Evolutionary conservation across 257 asterid species (phyloP).

Genomic region (Solanum appendiculatum): DNA sequence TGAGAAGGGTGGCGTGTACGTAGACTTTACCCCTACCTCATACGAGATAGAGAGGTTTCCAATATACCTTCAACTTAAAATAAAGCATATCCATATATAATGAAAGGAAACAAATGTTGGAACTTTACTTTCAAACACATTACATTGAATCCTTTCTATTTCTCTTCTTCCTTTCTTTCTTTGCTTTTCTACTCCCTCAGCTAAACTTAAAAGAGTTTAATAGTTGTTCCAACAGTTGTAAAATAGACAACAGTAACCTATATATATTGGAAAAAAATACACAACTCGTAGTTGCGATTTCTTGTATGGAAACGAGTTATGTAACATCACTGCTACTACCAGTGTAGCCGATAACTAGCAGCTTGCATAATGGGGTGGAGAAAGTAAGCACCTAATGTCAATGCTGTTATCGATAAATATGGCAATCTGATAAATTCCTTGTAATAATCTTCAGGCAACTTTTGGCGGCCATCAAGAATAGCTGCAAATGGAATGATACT

Average conservation of each 20-base stretch:
- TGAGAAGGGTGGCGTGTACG: neutral
- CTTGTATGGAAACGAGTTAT: neutral
- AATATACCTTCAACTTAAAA: no score
- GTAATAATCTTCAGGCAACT: slow-evolving; percentile 67
- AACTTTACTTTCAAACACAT: neutral
- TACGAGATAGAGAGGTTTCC: no score
- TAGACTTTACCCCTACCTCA: neutral
- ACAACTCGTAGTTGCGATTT: neutral
- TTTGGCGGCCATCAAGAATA: slow-evolving; percentile 83
- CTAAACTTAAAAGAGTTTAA: neutral
- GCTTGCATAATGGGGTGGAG: slow-evolving; percentile 94
- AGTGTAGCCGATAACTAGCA: slow-evolving; percentile 77
- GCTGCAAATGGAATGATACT: slow-evolving; percentile 91
- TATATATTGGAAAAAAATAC: neutral
- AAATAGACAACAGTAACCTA: neutral
- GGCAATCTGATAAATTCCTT: slow-evolving; percentile 86
- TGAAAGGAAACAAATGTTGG: neutral
- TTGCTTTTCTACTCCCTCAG: neutral
- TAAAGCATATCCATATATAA: neutral
- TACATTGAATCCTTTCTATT: neutral
- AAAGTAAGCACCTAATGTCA: slow-evolving; percentile 76
- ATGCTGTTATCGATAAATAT: slow-evolving; percentile 50
- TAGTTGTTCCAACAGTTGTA: neutral
- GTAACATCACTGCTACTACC: slow-evolving; percentile 30
- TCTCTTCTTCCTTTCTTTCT: neutral